Evolutionary conservation across 2,329 filamentous ascomycete genomes (phyloP).

Genomic region (Chrysosporium queenslandicum): DNA sequence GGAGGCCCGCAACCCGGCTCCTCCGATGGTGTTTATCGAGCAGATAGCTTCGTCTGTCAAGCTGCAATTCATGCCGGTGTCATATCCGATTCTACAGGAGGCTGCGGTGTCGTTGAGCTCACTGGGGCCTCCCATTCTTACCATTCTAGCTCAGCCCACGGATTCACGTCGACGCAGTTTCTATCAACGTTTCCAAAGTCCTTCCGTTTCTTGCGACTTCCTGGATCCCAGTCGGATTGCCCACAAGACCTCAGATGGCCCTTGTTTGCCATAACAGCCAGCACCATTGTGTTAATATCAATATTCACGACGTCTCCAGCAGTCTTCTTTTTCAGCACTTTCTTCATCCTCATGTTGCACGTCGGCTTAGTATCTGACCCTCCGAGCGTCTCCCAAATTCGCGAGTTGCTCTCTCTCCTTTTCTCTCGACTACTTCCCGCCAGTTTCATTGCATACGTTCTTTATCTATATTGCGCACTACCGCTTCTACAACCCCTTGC

Average conservation of each 20-base stretch:
- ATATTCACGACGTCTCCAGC: conserved; percentile 69
- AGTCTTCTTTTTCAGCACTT: conserved; percentile 76
- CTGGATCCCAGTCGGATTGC: conserved; percentile 46
- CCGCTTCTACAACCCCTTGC: conserved; percentile 61
- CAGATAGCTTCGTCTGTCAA: conserved; percentile 79
- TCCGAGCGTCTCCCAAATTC: conserved; percentile 56
- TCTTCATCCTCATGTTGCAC: conserved; percentile 76
- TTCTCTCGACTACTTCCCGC: conserved; percentile 77
- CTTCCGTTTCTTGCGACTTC: conserved; percentile 62
- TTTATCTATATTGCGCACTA: conserved; percentile 72
- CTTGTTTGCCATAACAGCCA: conserved; percentile 67
- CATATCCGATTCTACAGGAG: conserved; percentile 57
- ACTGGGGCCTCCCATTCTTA: conserved; percentile 59
- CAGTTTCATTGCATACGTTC: conserved; percentile 74
- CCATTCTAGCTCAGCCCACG: conserved; percentile 55
- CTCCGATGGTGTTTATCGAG: conserved; percentile 59
- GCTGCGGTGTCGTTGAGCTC: conserved; percentile 70
- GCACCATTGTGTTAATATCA: conserved; percentile 67
- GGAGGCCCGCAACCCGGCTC: conserved; percentile 38
- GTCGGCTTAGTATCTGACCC: conserved; percentile 84
- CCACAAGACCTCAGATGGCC: conserved; percentile 75
- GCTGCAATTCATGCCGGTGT: conserved; percentile 76
- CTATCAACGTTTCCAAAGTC: conserved; percentile 82
- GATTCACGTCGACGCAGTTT: conserved; percentile 67
- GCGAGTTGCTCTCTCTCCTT: conserved; percentile 64